Base-by-base conservation (phyloP, 1,139 yeast species). In the Taphrina communis region DNA sequence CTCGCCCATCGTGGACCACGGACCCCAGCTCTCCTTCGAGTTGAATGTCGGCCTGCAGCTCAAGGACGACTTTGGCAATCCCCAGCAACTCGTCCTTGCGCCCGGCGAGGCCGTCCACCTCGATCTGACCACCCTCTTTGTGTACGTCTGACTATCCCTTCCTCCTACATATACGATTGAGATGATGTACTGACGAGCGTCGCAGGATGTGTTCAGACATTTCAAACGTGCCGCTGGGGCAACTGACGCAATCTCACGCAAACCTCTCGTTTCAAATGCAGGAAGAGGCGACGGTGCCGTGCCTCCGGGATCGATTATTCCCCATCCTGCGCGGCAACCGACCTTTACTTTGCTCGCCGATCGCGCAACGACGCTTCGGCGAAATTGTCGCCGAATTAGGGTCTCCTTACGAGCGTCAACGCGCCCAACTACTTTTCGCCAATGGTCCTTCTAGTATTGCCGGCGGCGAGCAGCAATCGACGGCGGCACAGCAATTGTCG, bases 51-150 rank as follows among this genome's bases (percentile, higher is more conserved):
- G 62, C 9, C 14, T 46, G 14, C 62, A 58, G 17, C 14, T 58
- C 25, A 58, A 58, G 42, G 62, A 58, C 35, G 62, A 58, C 53
- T 58, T 58, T 58, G 62, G 62, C 42, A 58, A 58, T 19, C 42
- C 42, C 5, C 31, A 25, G 31, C 51, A 19, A 14, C 39, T 58
- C 19, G 2, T 2, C 42, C 52, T 58, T 25, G 39, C 39, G 6
- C 39, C 39, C 9, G 41, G 46, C n/a, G 62, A 25, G 11, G 36
- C 62, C 39, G 42, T 58, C 52, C 19, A 42, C 9, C 53, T 58
- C 21, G 62, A 58, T 41, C 53, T 58, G 17, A 58, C 62, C 36
- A 58, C 62, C n/a, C 25, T 58, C 12, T 58, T 58, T 35, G 62
- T 58, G 53, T 44, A 25, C 31, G 31, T 25, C 31, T 4, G 31